phyloP scores from a whole-genome alignment of 2,329 filamentous ascomycete genomes.

The Cryphonectria carpinicola region DNA sequence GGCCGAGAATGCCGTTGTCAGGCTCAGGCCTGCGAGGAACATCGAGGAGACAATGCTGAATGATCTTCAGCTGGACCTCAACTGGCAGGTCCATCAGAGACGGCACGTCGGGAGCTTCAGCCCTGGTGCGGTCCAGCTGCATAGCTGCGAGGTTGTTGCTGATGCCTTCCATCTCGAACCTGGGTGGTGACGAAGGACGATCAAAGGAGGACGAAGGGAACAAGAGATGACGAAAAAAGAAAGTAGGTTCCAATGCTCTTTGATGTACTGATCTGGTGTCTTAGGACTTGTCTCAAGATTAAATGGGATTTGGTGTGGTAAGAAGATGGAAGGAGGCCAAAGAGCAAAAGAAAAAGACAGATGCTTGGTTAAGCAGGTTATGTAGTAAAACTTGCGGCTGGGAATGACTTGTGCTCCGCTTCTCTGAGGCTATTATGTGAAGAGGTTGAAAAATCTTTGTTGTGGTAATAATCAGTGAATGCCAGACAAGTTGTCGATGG shows the following conservation, averaged over 20 bases:
- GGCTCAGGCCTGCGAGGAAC: background rate
- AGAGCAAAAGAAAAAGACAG: background rate
- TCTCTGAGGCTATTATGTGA: background rate
- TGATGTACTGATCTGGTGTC: background rate
- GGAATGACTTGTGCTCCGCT: background rate
- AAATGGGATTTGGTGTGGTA: background rate
- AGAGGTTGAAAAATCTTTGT: background rate
- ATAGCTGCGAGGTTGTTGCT: background rate
- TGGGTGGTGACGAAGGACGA: too few relatives aligned
- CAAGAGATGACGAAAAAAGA: too few relatives aligned
- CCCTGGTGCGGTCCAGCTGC: background rate
- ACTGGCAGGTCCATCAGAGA: conserved; percentile 21
- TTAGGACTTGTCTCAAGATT: background rate
- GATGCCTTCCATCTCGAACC: conserved; percentile 9
- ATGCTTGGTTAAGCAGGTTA: background rate
- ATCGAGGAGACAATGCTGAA: conserved; percentile 8
- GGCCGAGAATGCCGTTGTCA: background rate
- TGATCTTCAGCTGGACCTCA: conserved; percentile 23
- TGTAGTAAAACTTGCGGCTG: background rate
- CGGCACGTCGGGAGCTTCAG: background rate
- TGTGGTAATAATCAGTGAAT: background rate
- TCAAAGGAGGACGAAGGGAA: background rate
- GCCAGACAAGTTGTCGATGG: background rate
- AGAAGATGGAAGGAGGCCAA: background rate
- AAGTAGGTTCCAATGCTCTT: background rate